Base-by-base conservation (phyloP, 768 basidiomycete species). In the Psilocybe azurescens region DNA sequence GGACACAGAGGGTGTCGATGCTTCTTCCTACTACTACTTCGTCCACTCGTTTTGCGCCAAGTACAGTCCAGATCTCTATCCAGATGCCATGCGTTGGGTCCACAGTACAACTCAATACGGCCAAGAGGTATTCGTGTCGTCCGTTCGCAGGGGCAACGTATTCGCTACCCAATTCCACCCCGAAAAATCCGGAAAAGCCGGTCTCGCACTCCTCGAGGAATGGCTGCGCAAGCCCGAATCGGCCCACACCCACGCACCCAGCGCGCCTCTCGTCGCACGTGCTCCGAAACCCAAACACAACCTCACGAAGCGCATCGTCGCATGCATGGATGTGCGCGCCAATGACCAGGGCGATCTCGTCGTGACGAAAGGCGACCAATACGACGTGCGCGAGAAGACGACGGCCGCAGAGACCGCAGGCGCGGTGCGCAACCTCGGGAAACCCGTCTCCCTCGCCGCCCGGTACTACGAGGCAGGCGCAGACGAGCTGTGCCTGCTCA, bases 331-430 rank as follows among this genome's bases (percentile, higher is more conserved):
- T 74, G 97, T 99, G 20, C 90, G 97, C 49, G 87, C 95, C 18
- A 99, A 99, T 75, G 97, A 99, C 73, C 74, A 88, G 13, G 97
- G 97, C 30, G 97, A 99, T 74, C 88, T 99, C 56, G 95, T 99
- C 61, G 97, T 99, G 1, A 99, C 97, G 47, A 99, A 99, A 79
- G 97, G 97, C 60, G 97, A 99, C 75, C 97, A 97, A 74, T 99
- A 99, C 78, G 95, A 98, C 73, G 96, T 98, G 16, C 93, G 96
- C 57, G 96, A 98, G 76, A 94, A 90, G 70, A 57, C 56, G 48
- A 54, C 67, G 41, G 63, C 76, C 16, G 75, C 83, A 61, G 77
- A 77, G 28, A 76, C 85, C 1, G 89, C 86, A 6, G 92, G 93
- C 29, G 86, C 86, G 0, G 97, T 99, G 11, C 91, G 97, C 68